A percentile compares a stretch with the other conserved stretches of the same genome.
Conservation (phyloP, 2,329 filamentous ascomycete genomes). For the Fusarium sp. region DNA sequence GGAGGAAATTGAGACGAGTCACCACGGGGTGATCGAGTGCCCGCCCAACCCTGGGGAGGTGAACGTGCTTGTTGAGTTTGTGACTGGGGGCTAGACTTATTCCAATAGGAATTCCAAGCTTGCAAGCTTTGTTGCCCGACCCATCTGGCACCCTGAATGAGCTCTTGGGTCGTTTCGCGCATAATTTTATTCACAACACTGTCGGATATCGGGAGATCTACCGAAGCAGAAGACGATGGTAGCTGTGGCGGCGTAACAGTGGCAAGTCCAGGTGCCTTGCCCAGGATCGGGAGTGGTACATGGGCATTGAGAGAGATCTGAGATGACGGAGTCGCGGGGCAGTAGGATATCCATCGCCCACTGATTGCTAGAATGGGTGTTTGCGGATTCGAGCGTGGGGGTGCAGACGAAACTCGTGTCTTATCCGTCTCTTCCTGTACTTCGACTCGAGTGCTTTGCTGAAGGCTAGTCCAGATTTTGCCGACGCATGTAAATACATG, state of each 20-base stretch:
- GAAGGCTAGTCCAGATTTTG: constrained; percentile 92
- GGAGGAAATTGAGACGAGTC: constrained; percentile 74
- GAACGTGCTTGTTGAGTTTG: constrained; percentile 60
- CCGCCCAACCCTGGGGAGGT: constrained; percentile 61
- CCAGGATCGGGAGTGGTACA: constrained; percentile 66
- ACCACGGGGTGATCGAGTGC: constrained; percentile 56
- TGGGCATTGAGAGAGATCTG: constrained; percentile 75
- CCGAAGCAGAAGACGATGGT: constrained; percentile 72
- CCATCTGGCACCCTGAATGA: constrained; percentile 80
- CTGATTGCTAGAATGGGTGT: constrained; percentile 75
- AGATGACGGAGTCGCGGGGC: constrained; percentile 77
- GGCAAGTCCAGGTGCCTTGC: constrained; percentile 66
- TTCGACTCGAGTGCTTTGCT: constrained; percentile 66
- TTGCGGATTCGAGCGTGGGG: constrained; percentile 59
- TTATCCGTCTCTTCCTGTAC: constrained; percentile 60
- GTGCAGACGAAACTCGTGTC: constrained; percentile 49
- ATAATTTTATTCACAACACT: constrained; percentile 80
- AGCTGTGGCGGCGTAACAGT: constrained; percentile 76
- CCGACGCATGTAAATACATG: constrained; percentile 74
- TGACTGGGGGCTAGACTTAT: constrained; percentile 59
- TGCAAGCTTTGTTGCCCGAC: constrained; percentile 81
- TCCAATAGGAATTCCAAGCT: constrained; percentile 86
- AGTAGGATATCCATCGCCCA: constrained; percentile 81
- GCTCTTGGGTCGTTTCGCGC: constrained; percentile 81
- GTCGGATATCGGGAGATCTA: constrained; percentile 78